phyloP scores from a whole-genome alignment of 2,329 filamentous ascomycete species.

The Macroventuria anomochaeta region DNA sequence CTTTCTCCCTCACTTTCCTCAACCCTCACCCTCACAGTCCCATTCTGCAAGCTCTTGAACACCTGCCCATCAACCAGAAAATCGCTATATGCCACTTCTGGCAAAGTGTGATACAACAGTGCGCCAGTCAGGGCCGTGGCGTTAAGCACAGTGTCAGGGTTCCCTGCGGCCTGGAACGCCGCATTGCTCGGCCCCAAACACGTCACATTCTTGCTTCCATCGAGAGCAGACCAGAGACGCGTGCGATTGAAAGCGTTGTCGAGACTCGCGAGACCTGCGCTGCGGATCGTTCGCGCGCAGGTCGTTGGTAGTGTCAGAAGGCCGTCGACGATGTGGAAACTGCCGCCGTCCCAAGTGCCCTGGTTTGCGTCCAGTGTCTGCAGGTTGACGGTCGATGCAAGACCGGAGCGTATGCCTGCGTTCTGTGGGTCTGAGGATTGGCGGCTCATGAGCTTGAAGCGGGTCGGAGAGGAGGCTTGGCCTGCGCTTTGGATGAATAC shows the following conservation, averaged over 20 bases:
- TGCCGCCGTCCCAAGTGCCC: slow-evolving; percentile 28
- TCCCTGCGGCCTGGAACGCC: slow-evolving; percentile 24
- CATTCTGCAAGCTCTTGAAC: slow-evolving; percentile 25
- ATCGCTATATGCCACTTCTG: slow-evolving; percentile 26
- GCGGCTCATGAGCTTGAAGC: slow-evolving; percentile 20
- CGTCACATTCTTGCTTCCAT: slow-evolving; percentile 26
- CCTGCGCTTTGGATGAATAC: slow-evolving; percentile 26
- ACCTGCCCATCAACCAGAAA: slow-evolving; percentile 29
- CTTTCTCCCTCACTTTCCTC: slow-evolving; percentile 19
- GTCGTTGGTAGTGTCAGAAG: slow-evolving; percentile 23
- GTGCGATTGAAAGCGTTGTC: slow-evolving; percentile 28
- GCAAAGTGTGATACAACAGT: slow-evolving; percentile 27
- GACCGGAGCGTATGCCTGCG: slow-evolving; percentile 22
- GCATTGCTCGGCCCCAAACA: slow-evolving; percentile 28
- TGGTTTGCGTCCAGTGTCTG: slow-evolving; percentile 15
- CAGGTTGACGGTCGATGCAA: slow-evolving; percentile 24
- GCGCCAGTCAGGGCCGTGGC: slow-evolving; percentile 14
- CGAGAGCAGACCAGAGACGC: slow-evolving; percentile 23
- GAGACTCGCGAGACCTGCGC: slow-evolving; percentile 19
- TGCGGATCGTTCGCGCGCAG: slow-evolving; percentile 26
- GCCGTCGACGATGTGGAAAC: slow-evolving; percentile 30
- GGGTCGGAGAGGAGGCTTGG: slow-evolving; percentile 8
- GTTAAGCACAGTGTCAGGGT: slow-evolving; percentile 19
- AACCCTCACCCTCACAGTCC: slow-evolving; percentile 26
- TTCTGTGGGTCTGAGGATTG: slow-evolving; percentile 8